These are phyloP conservation scores for Nothopassalora personata DNA, from an alignment of 2,329 filamentous ascomycete species.

Conservation along the genomic window DNA sequence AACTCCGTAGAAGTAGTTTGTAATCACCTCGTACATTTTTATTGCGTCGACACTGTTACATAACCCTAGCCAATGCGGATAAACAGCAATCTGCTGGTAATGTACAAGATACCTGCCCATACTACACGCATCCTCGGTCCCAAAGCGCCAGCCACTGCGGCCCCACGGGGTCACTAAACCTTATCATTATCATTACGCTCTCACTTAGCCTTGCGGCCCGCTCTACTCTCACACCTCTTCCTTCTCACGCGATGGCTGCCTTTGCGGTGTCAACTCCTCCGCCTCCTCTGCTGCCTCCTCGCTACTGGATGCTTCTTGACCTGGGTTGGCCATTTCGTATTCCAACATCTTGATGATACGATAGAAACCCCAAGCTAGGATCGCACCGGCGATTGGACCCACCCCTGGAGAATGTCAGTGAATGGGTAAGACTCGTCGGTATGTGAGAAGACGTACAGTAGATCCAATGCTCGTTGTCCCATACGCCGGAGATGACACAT, in stretches of 20 bases:
- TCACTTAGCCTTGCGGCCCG: background rate
- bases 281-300: conserved; percentile 19
- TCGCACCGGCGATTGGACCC: conserved; percentile 28
- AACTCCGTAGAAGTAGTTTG: background rate
- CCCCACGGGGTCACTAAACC: background rate
- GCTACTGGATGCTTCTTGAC: conserved; percentile 18
- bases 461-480: conserved; percentile 23
- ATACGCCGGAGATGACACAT: conserved; percentile 21
- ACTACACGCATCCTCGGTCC: background rate
- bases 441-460: conserved; percentile 17
- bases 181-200: conserved; percentile 1
- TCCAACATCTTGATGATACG: conserved; percentile 32
- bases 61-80: background rate
- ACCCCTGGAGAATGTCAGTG: conserved; percentile 22
- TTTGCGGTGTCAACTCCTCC: conserved; percentile 20
- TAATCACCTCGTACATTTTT: no score
- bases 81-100: background rate
- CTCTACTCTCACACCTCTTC: background rate
- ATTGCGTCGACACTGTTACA: no score
- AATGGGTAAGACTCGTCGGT: background rate
- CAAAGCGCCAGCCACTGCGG: background rate
- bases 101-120: background rate
- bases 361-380: conserved; percentile 32
- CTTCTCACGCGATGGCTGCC: conserved; percentile 6
- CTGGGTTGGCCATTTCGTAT: conserved; percentile 33